Conservation (phyloP, 495 filamentous ascomycete species). For the Aspergillus haitiensis region DNA sequence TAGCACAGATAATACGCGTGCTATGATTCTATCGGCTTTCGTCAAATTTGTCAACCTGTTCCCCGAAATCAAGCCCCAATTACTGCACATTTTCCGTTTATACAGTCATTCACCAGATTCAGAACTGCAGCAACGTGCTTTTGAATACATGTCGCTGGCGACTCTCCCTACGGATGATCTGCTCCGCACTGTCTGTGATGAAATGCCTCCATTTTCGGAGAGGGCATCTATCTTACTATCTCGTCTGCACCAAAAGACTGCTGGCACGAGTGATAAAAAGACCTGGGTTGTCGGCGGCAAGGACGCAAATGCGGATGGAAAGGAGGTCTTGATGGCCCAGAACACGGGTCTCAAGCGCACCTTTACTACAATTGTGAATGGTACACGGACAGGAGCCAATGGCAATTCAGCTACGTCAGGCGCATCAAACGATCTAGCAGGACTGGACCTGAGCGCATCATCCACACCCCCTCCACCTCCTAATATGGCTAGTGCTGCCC, state of each 20-base stretch:
- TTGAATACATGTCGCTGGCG: conserved; percentile 88
- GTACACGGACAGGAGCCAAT: conserved; percentile 52
- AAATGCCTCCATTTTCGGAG: conserved; percentile 99
- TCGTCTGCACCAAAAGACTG: conserved; percentile 89
- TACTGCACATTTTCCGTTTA: conserved; percentile 81
- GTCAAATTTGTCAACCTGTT: conserved; percentile 99
- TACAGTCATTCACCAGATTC: conserved; percentile 96
- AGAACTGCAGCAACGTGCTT: conserved; percentile 94
- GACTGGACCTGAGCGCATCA: conserved; percentile 68
- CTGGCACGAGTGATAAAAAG: conserved; percentile 84
- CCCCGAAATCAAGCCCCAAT: conserved; percentile 96
- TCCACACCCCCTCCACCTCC: conserved; percentile 40
- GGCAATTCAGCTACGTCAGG: conserved; percentile 43
- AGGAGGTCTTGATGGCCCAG: conserved; percentile 79
- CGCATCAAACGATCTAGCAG: conserved; percentile 65
- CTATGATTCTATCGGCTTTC: conserved; percentile 91
- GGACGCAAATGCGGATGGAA: conserved; percentile 80
- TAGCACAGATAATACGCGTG: conserved; percentile 83
- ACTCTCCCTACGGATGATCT: conserved; percentile 87
- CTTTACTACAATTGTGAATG: conserved; percentile 62
- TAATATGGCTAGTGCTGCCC: conserved; percentile 88
- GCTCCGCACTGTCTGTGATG: conserved; percentile 92
- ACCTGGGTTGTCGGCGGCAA: conserved; percentile 96
- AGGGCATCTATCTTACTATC: conserved; percentile 88
- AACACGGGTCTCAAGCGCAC: conserved; percentile 81